phyloP scores from a whole-genome alignment of 2,329 filamentous ascomycete genomes.

The Aspergillus udagawae region DNA sequence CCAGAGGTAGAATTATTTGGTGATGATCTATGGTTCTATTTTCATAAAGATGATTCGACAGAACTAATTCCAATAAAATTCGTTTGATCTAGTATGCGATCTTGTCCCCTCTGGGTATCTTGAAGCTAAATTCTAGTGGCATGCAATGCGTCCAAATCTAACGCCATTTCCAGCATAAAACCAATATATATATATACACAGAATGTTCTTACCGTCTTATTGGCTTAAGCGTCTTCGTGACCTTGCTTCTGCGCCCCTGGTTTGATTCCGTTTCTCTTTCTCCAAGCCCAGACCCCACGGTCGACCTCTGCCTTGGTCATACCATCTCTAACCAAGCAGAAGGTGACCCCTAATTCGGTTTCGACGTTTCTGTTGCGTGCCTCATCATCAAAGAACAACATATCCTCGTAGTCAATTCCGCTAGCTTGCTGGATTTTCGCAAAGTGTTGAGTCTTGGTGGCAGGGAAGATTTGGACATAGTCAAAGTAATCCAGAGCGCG shows the following conservation, averaged over 20 bases:
- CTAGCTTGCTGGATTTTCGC: constrained; percentile 66
- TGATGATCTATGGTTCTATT: background rate
- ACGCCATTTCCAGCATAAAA: background rate
- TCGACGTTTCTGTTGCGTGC: constrained; percentile 78
- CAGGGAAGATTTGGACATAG: constrained; percentile 62
- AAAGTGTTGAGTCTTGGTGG: constrained; percentile 83
- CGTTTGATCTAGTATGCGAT: background rate
- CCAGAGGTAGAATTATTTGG: background rate
- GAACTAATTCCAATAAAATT: background rate
- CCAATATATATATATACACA: background rate
- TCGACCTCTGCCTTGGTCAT: constrained; percentile 74
- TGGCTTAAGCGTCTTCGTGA: constrained; percentile 5
- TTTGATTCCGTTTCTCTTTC: constrained; percentile 60
- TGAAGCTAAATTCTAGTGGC: background rate
- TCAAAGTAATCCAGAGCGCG: constrained; percentile 53
- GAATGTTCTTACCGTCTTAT: background rate
- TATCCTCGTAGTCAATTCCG: constrained; percentile 70
- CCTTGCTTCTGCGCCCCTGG: constrained; percentile 10
- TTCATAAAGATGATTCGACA: background rate
- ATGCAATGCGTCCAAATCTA: background rate
- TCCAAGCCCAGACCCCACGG: constrained; percentile 74
- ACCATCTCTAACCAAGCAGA: constrained; percentile 77
- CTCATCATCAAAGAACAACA: constrained; percentile 97
- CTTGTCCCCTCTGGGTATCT: constrained; percentile 12
- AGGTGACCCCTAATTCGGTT: constrained; percentile 69